phyloP scores from a whole-genome alignment of 2,329 filamentous ascomycete genomes.

The Colletotrichum coccodes region DNA sequence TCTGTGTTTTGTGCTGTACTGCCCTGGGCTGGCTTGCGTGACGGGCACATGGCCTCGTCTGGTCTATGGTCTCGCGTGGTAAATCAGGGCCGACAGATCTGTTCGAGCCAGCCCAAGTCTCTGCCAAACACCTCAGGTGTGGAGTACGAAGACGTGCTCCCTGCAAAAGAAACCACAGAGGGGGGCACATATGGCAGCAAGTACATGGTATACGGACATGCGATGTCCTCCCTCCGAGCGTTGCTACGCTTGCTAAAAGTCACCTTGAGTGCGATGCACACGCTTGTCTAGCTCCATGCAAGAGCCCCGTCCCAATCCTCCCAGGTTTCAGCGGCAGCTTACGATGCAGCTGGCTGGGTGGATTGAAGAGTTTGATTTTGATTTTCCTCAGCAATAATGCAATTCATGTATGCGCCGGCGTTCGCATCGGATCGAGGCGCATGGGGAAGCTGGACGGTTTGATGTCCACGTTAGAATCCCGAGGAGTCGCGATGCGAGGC shows the following conservation, averaged over 20 bases:
- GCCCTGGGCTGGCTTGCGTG: conserved; percentile 8
- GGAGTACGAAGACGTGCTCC: too few relatives aligned
- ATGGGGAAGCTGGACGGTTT: background rate
- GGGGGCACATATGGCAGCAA: background rate
- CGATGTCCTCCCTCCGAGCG: conserved; percentile 7
- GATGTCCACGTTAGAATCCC: background rate
- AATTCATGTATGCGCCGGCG: background rate
- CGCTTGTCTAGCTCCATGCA: conserved; percentile 27
- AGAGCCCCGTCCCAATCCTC: conserved; percentile 22
- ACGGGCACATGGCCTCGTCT: conserved; percentile 30
- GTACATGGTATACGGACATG: background rate
- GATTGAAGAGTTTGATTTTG: background rate
- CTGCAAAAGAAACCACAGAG: background rate
- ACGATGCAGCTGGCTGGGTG: conserved; percentile 2
- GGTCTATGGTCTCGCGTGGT: conserved; percentile 30
- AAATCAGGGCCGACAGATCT: conserved; percentile 27
- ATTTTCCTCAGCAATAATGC: background rate
- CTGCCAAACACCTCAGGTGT: background rate
- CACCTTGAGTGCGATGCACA: conserved; percentile 8
- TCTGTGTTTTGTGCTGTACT: background rate
- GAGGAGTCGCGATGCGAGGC: background rate
- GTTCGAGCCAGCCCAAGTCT: conserved; percentile 3
- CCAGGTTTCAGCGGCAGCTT: conserved; percentile 30
- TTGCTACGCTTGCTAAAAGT: background rate
- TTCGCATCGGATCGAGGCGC: background rate